Evolutionary conservation across 2,329 filamentous ascomycete species (phyloP).

Genomic region (Diplodia sapinea): DNA sequence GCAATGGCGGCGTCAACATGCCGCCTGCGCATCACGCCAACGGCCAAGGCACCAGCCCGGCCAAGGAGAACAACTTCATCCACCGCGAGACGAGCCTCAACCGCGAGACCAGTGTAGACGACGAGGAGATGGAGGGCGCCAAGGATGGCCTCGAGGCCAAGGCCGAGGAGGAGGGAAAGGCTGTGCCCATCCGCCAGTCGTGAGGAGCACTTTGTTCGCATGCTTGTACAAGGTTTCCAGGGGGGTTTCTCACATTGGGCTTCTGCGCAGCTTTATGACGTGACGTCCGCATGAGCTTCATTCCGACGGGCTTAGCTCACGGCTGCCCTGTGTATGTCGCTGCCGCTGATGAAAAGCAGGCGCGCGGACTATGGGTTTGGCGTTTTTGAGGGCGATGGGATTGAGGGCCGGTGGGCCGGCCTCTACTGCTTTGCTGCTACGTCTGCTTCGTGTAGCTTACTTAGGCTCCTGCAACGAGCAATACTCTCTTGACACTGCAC

Average conservation of each 20-base stretch:
- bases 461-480: constrained; percentile 28
- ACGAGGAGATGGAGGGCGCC: constrained; percentile 48
- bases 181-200: constrained; percentile 31
- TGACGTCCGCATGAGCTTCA: constrained; percentile 26
- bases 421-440: constrained; percentile 20
- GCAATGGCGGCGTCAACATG: constrained; percentile 25
- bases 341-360: constrained; percentile 31
- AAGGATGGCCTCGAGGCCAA: constrained; percentile 44
- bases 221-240: constrained; percentile 15
- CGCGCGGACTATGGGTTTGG: constrained; percentile 29
- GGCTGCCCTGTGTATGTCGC: constrained; percentile 12
- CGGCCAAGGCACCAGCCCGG: constrained; percentile 71
- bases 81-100: constrained; percentile 79
- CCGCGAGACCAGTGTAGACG: constrained; percentile 75
- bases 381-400: constrained; percentile 27
- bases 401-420: constrained; percentile 23
- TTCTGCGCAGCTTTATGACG: constrained; percentile 29
- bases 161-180: constrained; percentile 35
- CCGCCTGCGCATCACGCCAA: constrained; percentile 48
- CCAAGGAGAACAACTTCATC: constrained; percentile 89
- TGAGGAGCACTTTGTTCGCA: constrained; percentile 14
- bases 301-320: constrained; percentile 22
- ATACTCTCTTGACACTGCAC: constrained; percentile 22
- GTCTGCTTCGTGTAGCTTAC: constrained; percentile 31
- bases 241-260: constrained; percentile 23